Evolutionary conservation across 2,329 filamentous ascomycete species (phyloP).

Genomic region (Arthrobotrys sinensis): DNA sequence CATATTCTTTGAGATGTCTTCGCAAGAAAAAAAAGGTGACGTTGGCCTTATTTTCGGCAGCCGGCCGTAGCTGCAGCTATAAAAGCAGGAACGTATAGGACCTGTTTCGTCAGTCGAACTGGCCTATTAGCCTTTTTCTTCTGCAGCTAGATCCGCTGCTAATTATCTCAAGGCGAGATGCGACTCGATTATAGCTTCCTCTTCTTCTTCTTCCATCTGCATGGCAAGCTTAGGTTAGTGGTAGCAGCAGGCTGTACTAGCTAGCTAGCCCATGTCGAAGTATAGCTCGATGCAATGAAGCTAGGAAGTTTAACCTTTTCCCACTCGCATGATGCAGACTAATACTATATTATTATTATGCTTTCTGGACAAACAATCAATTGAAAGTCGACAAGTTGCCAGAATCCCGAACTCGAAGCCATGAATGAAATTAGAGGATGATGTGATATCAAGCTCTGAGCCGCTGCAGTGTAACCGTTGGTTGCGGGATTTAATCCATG

Average conservation of each 20-base stretch:
- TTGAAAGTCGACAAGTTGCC: conserved; percentile 29
- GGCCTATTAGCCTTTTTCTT: conserved; percentile 35
- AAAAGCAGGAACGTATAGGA: conserved; percentile 53
- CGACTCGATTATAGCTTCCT: background rate
- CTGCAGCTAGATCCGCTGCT: background rate
- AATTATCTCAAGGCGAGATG: conserved; percentile 22
- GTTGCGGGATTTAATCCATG: conserved; percentile 39
- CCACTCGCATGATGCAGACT: conserved; percentile 27
- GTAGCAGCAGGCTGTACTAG: background rate
- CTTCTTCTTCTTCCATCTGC: background rate
- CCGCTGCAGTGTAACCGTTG: conserved; percentile 28
- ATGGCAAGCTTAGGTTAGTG: conserved; percentile 13
- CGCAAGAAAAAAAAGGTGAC: background rate
- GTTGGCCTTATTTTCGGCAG: conserved; percentile 19
- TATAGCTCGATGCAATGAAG: background rate
- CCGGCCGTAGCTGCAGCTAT: conserved; percentile 25
- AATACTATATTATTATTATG: background rate
- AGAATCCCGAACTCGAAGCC: background rate
- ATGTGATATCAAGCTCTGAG: background rate
- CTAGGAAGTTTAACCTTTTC: conserved; percentile 35
- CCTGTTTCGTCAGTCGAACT: conserved; percentile 44
- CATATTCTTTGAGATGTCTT: conserved; percentile 11
- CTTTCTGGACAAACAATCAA: background rate
- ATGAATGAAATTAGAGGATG: background rate
- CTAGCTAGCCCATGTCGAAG: background rate